phyloP scores from a whole-genome alignment of 495 filamentous ascomycete genomes.

The Podospora comata region DNA sequence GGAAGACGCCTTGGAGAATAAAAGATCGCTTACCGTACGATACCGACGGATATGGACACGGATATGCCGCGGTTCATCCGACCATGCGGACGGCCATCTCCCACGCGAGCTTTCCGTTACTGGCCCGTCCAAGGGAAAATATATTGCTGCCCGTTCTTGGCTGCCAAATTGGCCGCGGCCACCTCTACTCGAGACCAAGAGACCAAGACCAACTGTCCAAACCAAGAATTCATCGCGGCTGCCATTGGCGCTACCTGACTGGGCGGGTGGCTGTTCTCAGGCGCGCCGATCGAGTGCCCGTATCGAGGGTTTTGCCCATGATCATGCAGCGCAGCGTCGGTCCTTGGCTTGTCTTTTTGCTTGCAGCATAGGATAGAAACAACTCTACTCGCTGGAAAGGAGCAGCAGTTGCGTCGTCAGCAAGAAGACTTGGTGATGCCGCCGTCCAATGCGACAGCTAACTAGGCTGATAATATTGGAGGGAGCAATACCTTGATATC shows the following conservation, averaged over 20 bases:
- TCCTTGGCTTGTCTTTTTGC: not conserved
- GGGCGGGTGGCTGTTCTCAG: not conserved
- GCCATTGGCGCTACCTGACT: not conserved
- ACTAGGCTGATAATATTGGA: not conserved
- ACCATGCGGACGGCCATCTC: not conserved
- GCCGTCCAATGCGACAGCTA: not conserved
- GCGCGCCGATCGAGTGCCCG: constrained; percentile 3
- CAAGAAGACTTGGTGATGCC: not conserved
- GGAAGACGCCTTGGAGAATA: not conserved
- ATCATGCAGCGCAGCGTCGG: constrained; percentile 1
- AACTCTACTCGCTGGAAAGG: too few relatives aligned
- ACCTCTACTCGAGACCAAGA: not conserved
- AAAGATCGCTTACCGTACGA: not conserved
- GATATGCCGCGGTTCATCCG: constrained; percentile 11
- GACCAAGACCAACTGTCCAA: not conserved
- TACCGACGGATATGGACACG: not conserved
- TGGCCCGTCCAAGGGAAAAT: not conserved
- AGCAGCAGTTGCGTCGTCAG: not conserved
- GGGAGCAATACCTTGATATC: too few relatives aligned
- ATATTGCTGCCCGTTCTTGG: not conserved
- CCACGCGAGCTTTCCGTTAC: not conserved
- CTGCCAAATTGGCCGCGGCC: not conserved
- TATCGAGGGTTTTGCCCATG: not conserved
- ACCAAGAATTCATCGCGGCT: not conserved
- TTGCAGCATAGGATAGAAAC: not conserved